Conservation (phyloP, 202 grass and related monocot genomes). For the Zizania palustris region DNA sequence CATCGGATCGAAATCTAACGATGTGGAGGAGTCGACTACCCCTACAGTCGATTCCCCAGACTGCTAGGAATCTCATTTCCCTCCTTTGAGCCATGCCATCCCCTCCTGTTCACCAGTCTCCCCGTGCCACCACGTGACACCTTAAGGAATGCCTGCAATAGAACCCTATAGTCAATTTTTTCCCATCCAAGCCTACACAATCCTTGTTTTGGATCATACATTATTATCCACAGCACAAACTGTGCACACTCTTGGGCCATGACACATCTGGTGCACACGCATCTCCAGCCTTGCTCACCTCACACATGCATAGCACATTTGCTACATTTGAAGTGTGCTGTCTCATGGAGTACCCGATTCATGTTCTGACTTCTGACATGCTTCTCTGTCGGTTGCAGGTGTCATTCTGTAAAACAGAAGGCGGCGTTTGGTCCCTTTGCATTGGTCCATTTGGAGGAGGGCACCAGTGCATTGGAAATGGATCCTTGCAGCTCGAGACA, state of each 20-base stretch:
- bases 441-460: too few species aligned
- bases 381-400: slow-evolving; percentile 11
- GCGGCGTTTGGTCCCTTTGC: too few species aligned
- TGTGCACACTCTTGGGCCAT: neutral
- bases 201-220: neutral
- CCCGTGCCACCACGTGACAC: neutral
- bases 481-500: neutral
- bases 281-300: neutral
- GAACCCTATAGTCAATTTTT: neutral
- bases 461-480: neutral
- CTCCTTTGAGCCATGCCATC: neutral
- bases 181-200: neutral
- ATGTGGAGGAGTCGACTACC: too few species aligned
- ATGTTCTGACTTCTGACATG: neutral
- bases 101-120: neutral
- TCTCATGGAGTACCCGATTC: neutral
- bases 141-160: neutral
- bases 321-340: neutral
- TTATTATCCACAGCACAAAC: too few species aligned
- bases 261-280: neutral
- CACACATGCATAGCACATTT: neutral
- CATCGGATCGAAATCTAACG: too few species aligned
- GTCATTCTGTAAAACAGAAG: neutral
- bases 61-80: too few species aligned
- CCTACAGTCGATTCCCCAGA: too few species aligned